Evolutionary conservation across 192 early-diverging fungal species (phyloP).

Genomic region (Thamnidium elegans): DNA sequence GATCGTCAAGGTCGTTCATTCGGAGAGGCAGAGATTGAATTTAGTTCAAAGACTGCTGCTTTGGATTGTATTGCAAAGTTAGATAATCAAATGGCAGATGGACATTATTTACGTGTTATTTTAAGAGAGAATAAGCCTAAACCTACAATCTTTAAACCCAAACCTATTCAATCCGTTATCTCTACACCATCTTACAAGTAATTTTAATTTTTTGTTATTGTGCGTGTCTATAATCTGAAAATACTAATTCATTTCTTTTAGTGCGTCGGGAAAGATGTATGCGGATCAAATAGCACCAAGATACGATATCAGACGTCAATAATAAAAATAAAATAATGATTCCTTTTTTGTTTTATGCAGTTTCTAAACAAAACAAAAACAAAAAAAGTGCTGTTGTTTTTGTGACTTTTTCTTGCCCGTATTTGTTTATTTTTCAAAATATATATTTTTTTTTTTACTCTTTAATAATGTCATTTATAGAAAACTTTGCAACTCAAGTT

Average conservation of each 20-base stretch:
- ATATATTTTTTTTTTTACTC: too few species aligned
- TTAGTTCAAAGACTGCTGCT: slow-evolving; percentile 40
- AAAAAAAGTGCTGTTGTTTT: too few species aligned
- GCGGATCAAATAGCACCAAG: slow-evolving; percentile 26
- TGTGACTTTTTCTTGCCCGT: too few species aligned
- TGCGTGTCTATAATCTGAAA: background rate
- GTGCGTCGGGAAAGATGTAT: slow-evolving; percentile 29
- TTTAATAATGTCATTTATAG: slow-evolving; percentile 9
- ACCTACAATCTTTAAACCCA: slow-evolving; percentile 7
- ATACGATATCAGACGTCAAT: slow-evolving; percentile 11
- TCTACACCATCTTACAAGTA: background rate
- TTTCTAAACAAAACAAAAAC: too few species aligned
- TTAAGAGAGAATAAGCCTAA: slow-evolving; percentile 25
- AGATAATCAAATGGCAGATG: slow-evolving; percentile 49
- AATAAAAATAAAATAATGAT: background rate
- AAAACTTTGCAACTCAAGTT: slow-evolving; percentile 15
- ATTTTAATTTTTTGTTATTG: background rate
- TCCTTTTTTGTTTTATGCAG: too few species aligned
- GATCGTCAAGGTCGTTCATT: slow-evolving; percentile 36
- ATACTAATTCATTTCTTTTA: background rate
- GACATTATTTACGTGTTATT: slow-evolving; percentile 25
- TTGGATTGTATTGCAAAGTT: slow-evolving; percentile 43
- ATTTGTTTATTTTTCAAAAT: too few species aligned
- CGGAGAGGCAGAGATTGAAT: slow-evolving; percentile 50
- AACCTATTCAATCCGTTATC: slow-evolving; percentile 14